Evolutionary conservation across 805 yeast species (phyloP), one percentile per base, ranked within the genome.

Genomic region (Kazachstania psychrophila): DNA sequence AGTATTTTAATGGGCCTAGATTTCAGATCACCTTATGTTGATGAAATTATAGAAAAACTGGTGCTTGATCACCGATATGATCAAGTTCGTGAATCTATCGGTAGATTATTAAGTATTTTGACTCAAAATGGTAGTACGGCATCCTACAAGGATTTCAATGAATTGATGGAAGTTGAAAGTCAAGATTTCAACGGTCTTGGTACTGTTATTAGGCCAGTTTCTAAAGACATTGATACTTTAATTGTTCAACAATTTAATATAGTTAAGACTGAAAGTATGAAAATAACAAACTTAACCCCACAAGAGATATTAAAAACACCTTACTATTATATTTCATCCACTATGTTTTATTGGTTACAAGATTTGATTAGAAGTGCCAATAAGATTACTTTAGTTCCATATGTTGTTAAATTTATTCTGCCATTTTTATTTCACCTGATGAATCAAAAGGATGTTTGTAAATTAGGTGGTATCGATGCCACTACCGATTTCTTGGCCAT

Each of bases 401-500:
- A 72, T 39, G 58, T 80, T 25, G 57, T 65, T 10, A 57, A 65
- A 2, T 62, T 70, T 36, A 67, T 87, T 19, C 58, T 85, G 1
- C 95, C 95, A 16, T 77, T 83, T 42, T 61, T 86, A 40, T 64
- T 85, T 50, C 65, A 70, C 16, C 61, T 86, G 32, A 74, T 77
- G 38, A 70, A 68, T 26, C 70, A 82, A 65, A 77, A 85, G 41
- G 97, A 89, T 43, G 84, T 84, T n/a, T 82, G 94, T 46, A 85
- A 80, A 44, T 59, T 82, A 40, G 79, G 80, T 0, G 70, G 70
- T 26, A 59, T 83, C 9, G 68, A 68, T 27, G 80, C 88, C 0
- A 65, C 72, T 2, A 48, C 60, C 3, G 47, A 72, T 19, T 69
- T 73, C 44, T 56, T 63, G 12, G 56, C 62, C 16, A 52, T 80